These are phyloP conservation scores for Mediolabrus comicus DNA, from an alignment of 108 stramenopile species.

Conservation along the genomic window DNA sequence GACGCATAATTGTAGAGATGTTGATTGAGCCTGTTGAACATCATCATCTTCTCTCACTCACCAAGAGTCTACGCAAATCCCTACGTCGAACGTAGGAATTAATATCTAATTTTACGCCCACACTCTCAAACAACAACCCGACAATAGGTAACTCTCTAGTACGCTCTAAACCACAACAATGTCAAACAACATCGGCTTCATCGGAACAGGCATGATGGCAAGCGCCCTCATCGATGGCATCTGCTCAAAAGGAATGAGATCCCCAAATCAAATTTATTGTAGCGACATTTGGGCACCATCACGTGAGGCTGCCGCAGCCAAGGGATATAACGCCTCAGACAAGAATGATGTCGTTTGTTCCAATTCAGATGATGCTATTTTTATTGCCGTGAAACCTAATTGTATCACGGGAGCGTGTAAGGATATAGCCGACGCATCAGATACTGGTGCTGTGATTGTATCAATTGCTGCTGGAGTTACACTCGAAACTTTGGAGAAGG, in stretches of 20 bases:
- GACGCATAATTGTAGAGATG: no score
- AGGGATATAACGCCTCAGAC: conserved; percentile 59
- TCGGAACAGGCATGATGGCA: conserved; percentile 89
- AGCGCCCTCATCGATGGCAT: conserved; percentile 77
- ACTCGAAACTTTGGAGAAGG: conserved; percentile 59
- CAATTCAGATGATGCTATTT: conserved; percentile 59
- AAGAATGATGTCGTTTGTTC: conserved; percentile 64
- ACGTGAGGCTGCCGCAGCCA: conserved; percentile 49
- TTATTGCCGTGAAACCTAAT: conserved; percentile 82
- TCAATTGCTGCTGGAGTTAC: conserved; percentile 91
- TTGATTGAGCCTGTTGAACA: no score
- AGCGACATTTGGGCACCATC: conserved; percentile 67
- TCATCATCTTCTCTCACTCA: no score
- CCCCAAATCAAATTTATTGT: conserved; percentile 56
- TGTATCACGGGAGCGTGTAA: conserved; percentile 54
- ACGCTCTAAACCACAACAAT: conserved; percentile 2
- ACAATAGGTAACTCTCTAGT: no score
- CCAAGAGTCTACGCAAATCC: no score
- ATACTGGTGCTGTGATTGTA: conserved; percentile 59
- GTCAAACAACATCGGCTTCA: conserved; percentile 65
- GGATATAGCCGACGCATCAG: conserved; percentile 47
- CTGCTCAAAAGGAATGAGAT: conserved; percentile 49
- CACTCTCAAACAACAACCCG: no score
- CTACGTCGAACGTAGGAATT: no score
- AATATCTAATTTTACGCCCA: no score